Percentiles rank a stretch among this genome's conserved stretches.
phyloP scores from a whole-genome alignment of 805 yeast species.

The Metschnikowia lachancei region DNA sequence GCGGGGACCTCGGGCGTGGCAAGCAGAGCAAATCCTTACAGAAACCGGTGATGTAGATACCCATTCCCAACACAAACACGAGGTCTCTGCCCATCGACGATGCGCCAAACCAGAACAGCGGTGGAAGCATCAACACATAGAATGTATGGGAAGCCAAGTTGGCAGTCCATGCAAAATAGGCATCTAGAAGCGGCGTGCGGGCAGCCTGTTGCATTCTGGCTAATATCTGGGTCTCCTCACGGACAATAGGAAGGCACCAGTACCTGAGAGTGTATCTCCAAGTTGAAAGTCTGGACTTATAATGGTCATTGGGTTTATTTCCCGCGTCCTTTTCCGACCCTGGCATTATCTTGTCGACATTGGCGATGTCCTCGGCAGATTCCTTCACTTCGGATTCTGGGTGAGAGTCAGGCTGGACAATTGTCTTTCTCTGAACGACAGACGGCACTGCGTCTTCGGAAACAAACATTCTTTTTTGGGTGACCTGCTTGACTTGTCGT shows the following conservation, averaged over 20 bases:
- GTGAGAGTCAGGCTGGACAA: too few relatives aligned
- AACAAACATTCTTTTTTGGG: too few relatives aligned
- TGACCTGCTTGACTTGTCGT: too few relatives aligned
- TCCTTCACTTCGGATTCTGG: background rate
- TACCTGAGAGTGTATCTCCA: conserved; percentile 54
- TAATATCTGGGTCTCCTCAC: conserved; percentile 64
- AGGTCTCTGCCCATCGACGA: conserved; percentile 57
- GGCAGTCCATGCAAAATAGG: conserved; percentile 84
- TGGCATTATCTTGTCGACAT: background rate
- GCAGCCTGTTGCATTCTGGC: conserved; percentile 50
- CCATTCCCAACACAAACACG: conserved; percentile 59
- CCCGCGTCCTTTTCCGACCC: conserved; percentile 60
- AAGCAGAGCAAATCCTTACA: conserved; percentile 83
- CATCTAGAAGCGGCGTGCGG: conserved; percentile 55
- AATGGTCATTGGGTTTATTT: conserved; percentile 62
- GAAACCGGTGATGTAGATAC: conserved; percentile 69
- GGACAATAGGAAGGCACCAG: conserved; percentile 51
- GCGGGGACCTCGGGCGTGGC: conserved; percentile 92
- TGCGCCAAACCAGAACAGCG: conserved; percentile 79
- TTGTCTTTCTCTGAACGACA: too few relatives aligned
- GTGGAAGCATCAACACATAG: conserved; percentile 83
- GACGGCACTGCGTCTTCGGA: too few relatives aligned
- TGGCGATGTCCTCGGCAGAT: conserved; percentile 1
- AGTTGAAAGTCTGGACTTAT: conserved; percentile 53
- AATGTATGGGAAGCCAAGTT: conserved; percentile 91